phyloP scores from a whole-genome alignment of 2,329 filamentous ascomycete species.

The Fusarium sacchari region DNA sequence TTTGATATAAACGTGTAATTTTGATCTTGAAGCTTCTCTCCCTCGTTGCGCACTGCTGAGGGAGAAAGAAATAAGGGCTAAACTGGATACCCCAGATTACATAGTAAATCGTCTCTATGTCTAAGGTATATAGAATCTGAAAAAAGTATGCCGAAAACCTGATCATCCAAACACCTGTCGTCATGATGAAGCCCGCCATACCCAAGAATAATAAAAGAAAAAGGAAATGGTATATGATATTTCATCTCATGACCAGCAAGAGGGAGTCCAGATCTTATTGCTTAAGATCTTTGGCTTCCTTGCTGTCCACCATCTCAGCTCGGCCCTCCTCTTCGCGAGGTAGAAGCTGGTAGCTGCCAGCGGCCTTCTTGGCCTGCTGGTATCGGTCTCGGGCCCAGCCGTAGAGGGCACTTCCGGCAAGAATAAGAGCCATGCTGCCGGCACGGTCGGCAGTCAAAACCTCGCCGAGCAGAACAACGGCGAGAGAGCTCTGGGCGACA shows the following conservation, averaged over 20 bases:
- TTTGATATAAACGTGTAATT: constrained; percentile 6
- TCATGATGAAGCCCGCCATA: constrained; percentile 27
- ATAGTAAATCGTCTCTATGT: constrained; percentile 34
- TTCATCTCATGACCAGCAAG: constrained; percentile 1
- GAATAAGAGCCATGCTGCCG: constrained; percentile 42
- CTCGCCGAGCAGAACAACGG: constrained; percentile 41
- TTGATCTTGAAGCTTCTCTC: constrained; percentile 8
- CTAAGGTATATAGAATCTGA: constrained; percentile 28
- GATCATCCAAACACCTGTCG: constrained; percentile 31
- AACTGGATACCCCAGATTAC: constrained; percentile 22
- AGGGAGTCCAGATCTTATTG: neutral
- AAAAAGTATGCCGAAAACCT: constrained; percentile 15
- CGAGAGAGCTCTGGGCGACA: constrained; percentile 42
- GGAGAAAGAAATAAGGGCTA: constrained; percentile 4
- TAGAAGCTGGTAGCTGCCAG: constrained; percentile 40
- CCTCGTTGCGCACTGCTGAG: constrained; percentile 30
- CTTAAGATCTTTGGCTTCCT: constrained; percentile 29
- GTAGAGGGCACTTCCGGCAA: constrained; percentile 40
- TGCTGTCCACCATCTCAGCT: constrained; percentile 26
- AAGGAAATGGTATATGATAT: constrained; percentile 15
- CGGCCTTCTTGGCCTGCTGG: constrained; percentile 39
- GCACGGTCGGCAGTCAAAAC: constrained; percentile 40
- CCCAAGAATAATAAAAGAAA: constrained; percentile 20
- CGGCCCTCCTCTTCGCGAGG: constrained; percentile 33
- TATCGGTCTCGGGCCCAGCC: constrained; percentile 42